These are phyloP conservation scores for Arabidopsis lyrata DNA, from an alignment of 441 rosid genomes.

Conservation along the genomic window DNA sequence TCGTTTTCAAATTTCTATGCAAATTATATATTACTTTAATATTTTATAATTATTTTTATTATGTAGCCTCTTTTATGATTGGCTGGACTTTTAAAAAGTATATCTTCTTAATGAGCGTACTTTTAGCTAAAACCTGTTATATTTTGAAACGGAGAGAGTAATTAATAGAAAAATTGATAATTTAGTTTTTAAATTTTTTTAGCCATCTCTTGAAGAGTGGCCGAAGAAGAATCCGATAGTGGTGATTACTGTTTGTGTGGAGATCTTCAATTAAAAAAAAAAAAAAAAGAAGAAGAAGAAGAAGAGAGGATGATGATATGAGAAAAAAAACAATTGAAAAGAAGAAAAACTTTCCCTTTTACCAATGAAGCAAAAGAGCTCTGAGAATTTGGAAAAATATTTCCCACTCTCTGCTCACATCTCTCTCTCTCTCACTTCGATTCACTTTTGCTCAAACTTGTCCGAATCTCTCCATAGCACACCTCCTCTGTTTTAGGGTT, in stretches of 20 bases:
- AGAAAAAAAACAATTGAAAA: constrained; percentile 31
- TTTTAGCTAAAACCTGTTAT: too few relatives aligned
- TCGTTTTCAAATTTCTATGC: too few relatives aligned
- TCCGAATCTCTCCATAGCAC: constrained; percentile 35
- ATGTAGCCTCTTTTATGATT: too few relatives aligned
- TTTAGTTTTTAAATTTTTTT: neutral
- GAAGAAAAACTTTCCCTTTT: constrained; percentile 61
- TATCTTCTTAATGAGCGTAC: too few relatives aligned
- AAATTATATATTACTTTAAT: too few relatives aligned
- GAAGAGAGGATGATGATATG: neutral
- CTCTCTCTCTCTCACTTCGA: constrained; percentile 47
- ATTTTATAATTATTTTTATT: too few relatives aligned
- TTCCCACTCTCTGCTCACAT: constrained; percentile 48
- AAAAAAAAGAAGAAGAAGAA: too few relatives aligned
- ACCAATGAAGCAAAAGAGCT: constrained; percentile 56
- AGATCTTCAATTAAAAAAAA: constrained; percentile 34
- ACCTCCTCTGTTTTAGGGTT: constrained; percentile 38
- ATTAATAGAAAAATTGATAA: neutral
- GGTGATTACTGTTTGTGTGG: constrained; percentile 42
- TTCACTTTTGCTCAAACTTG: constrained; percentile 36
- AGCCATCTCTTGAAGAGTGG: constrained; percentile 18
- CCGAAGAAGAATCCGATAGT: constrained; percentile 16
- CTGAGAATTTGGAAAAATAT: constrained; percentile 42
- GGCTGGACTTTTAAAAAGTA: too few relatives aligned
- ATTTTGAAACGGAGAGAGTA: too few relatives aligned